Evolutionary conservation across 768 basidiomycete species (phyloP), one percentile per base, ranked within the genome.

Genomic region (Strobilomyces echinocephalus): DNA sequence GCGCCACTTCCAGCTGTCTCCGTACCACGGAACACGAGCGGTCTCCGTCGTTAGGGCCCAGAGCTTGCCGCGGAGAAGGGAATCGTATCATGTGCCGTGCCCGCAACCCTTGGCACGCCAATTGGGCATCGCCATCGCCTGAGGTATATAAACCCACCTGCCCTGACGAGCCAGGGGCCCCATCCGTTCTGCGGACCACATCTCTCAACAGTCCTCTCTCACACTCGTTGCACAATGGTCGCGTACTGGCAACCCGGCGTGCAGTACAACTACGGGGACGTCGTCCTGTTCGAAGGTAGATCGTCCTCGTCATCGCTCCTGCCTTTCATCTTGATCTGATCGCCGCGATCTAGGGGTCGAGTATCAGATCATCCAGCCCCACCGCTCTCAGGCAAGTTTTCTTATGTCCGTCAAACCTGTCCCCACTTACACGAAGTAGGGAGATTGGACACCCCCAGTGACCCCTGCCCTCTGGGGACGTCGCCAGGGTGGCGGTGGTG

Each of bases 341-440:
- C 43, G 11, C 20, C 36, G 12, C 9, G 49, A 49, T 61, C 50
- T 47, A 56, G 85, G 80, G 38, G 64, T 69, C 57, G 70, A 67
- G 39, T 90, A 88, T 74, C 83, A 81, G 69, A 84, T 84, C 69
- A 80, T 88, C 58, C 86, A 88, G 62, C 73, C 84, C 9, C 88
- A 90, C 71, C 70, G 63, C 49, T 87, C 87, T 30, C 84, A 87
- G 77, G 86, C 81, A 57, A 51, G 64, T 55, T 26, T 8, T 46
- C 26, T 18, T n/a, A 39, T 8, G 24, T n/a, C 21, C 33, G 11
- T 4, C 18, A 9, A 16, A 34, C 24, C 46, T n/a, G n/a, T 31
- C 35, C 52, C 59, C 38, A 30, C 49, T 60, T 18, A 63, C 44
- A 11, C 10, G 39, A 21, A 6, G 41, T 60, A 89, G 85, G 57